Percentiles rank a stretch among this genome's conserved stretches.
These are phyloP conservation scores for Melastoma candidum DNA, from an alignment of 441 rosid genomes.

Conservation along the genomic window DNA sequence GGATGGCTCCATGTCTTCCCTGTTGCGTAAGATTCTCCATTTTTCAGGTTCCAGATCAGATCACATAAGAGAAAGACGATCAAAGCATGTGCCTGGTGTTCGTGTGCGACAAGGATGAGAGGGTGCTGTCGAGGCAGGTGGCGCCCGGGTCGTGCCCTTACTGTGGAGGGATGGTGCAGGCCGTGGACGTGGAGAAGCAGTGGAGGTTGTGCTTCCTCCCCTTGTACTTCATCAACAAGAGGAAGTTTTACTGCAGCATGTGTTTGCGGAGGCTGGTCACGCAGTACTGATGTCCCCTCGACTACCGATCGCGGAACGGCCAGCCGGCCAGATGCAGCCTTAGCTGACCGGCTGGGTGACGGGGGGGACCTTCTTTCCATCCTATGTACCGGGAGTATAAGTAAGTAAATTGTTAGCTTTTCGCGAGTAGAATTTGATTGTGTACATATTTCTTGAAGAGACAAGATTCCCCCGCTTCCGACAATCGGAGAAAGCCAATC, in stretches of 20 bases:
- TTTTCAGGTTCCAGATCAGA: not conserved
- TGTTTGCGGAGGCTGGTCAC: constrained; percentile 11
- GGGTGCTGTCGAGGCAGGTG: constrained; percentile 15
- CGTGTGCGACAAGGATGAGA: constrained; percentile 17
- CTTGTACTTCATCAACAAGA: constrained; percentile 12
- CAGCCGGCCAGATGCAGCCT: no score
- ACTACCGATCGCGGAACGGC: no score
- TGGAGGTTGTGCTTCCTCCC: constrained; percentile 21
- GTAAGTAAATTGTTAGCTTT: no score
- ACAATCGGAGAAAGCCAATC: no score
- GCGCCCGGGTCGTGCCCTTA: constrained; percentile 22
- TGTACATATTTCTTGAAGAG: no score
- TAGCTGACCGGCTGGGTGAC: no score
- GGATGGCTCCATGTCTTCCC: no score
- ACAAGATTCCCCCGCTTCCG: no score
- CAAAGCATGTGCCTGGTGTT: constrained; percentile 16
- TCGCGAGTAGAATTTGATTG: no score
- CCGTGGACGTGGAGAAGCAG: constrained; percentile 16
- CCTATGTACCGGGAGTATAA: no score
- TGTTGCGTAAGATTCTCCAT: no score
- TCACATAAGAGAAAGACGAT: not conserved
- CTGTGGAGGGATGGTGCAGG: constrained; percentile 18
- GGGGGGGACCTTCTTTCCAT: no score
- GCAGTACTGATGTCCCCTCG: not conserved
- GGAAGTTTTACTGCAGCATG: constrained; percentile 15